Evolutionary conservation across 192 early-diverging fungal species (phyloP), one percentile per base, ranked within the genome.

Genomic region (Dimargaris xerosporica): DNA sequence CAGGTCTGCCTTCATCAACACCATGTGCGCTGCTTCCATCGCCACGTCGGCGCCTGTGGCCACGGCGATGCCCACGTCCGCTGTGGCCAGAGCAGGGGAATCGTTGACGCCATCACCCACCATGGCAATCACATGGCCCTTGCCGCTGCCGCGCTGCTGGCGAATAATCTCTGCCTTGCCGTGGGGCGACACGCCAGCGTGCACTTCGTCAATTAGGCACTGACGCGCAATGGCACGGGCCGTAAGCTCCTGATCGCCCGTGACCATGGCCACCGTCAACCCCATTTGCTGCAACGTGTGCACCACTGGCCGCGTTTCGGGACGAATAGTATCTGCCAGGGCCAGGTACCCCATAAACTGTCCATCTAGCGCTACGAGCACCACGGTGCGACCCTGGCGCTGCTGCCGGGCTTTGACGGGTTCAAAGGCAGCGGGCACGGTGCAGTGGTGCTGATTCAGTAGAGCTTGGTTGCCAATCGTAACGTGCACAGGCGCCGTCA

Each of bases 241-340:
- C 0, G 93, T 92, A 58, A 85, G 59, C 58, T 78, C 80, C 67
- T 94, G 90, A 65, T 96, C 96, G 31, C 93, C 96, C 0, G 96
- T 98, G 3, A 96, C 84, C 90, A 98, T 95, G 10, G 84, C 80
- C 31, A 87, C 84, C 46, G 82, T 74, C 51, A 91, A 77, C 15
- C 86, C 86, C 86, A 94, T 83, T 15, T 61, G 42, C 53, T 83
- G 73, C 52, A 98, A 75, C 12, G 82, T 82, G 9, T 77, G 77
- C 0, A 98, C 78, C 1, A 86, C 79, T 9, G 77, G 69, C 16
- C 73, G 74, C 5, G 91, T 73, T 65, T 93, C 91, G 3, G 91
- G 85, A 25, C 89, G 89, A 63, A 95, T 65, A 5, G 70, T 75
- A 67, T 98, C 95, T 12, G 91, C 80, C n/a, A 98, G 75, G 2